Percentiles rank a stretch among this genome's conserved stretches.
phyloP scores from a whole-genome alignment of 2,329 filamentous ascomycete species.

The Monosporascus sp. region DNA sequence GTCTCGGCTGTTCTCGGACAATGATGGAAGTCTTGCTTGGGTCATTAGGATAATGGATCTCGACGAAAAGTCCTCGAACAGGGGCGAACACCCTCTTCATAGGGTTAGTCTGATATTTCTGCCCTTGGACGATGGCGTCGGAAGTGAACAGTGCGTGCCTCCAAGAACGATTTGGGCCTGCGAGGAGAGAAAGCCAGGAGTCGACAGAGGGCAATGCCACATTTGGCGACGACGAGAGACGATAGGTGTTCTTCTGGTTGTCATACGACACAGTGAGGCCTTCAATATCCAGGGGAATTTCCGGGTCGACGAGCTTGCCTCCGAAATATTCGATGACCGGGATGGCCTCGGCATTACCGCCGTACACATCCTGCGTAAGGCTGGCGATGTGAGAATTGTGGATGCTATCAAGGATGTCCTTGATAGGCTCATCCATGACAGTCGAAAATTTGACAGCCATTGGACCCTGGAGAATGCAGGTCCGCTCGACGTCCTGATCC shows the following conservation, averaged over 20 bases:
- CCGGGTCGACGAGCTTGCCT: conserved; percentile 70
- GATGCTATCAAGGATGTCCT: conserved; percentile 88
- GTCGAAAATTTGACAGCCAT: conserved; percentile 88
- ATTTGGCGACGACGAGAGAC: conserved; percentile 70
- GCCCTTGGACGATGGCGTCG: conserved; percentile 89
- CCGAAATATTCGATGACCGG: conserved; percentile 94
- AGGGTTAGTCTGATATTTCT: conserved; percentile 96
- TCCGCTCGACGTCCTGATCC: conserved; percentile 90
- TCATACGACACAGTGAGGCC: conserved; percentile 81
- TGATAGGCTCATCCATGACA: conserved; percentile 85
- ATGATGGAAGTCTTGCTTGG: conserved; percentile 78
- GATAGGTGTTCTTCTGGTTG: conserved; percentile 73
- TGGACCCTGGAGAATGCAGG: conserved; percentile 93
- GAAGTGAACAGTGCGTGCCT: conserved; percentile 90
- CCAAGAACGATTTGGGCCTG: conserved; percentile 84
- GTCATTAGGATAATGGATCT: conserved; percentile 77
- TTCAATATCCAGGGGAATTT: conserved; percentile 73
- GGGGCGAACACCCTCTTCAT: conserved; percentile 89
- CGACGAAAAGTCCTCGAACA: conserved; percentile 78
- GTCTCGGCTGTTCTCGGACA: conserved; percentile 80
- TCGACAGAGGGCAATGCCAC: conserved; percentile 72
- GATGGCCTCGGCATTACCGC: conserved; percentile 65
- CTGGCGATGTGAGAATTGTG: conserved; percentile 81
- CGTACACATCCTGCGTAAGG: conserved; percentile 76
- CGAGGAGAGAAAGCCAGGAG: conserved; percentile 82